Base-by-base conservation (phyloP, 805 yeast species). In the Huiozyma naganishii region DNA sequence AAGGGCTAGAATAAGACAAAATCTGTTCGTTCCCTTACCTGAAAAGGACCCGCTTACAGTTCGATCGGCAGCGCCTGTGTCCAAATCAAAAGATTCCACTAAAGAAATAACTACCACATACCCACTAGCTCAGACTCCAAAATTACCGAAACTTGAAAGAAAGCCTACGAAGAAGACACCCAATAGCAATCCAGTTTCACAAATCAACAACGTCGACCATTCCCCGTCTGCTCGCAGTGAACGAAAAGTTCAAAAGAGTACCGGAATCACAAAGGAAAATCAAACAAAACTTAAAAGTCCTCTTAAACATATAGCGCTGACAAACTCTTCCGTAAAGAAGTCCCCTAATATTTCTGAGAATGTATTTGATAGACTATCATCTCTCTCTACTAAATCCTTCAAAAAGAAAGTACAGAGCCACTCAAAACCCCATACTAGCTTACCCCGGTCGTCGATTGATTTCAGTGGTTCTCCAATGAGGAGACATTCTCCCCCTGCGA, bases 1-100 rank as follows among this genome's bases (percentile, higher is more conserved):
- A 3, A 41, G 33, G 8, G 36, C 39, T 9, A 44, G 45, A 30
- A 34, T 38, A 7, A 53, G 63, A 41, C 57, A 63, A 7, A 59
- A 59, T 43, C 53, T 61, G 59, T 62, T 59, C 48, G 57, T 58
- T 7, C 66, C 66, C 5, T 44, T 62, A 35, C 66, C 66, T 1
- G 55, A 53, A 32, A 61, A 61, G 43, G 62, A 59, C 46, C 65
- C 64, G 13, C 43, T 62, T 11, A 47, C 59, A 5, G 55, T 58
- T 1, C 55, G 48, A 35, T 27, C 34, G 13, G 27, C 42, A 30
- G 44, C 50, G 6, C 46, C 50, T 10, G 11, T 38, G 2, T 11
- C 33, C 1, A 34, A 38, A 11, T 37, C 42, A 11, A 38, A 29
- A 13, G 12, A 36, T n/a, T 6, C 40, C 1, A n/a, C 32, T 10